These are phyloP conservation scores for Teunomyces aglyptinius DNA, from an alignment of 805 yeast genomes.

Conservation along the genomic window DNA sequence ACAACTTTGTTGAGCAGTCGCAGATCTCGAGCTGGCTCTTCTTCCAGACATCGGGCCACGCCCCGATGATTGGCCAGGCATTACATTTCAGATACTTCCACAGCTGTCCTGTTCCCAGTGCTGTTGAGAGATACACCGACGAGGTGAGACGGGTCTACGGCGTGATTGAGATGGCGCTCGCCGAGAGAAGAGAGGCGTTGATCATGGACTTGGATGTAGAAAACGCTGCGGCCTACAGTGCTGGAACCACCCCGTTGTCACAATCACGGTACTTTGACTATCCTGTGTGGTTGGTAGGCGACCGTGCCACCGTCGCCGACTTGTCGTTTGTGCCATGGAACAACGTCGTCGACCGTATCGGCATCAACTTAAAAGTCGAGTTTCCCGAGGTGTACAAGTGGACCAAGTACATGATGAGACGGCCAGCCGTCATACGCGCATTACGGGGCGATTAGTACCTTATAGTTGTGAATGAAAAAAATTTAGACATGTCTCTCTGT, in stretches of 20 bases:
- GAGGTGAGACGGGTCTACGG: conserved; percentile 93
- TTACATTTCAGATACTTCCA: conserved; percentile 91
- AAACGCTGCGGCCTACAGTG: conserved; percentile 81
- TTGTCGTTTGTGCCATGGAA: conserved; percentile 95
- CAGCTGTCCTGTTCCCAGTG: conserved; percentile 78
- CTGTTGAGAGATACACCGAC: conserved; percentile 85
- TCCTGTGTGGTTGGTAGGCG: conserved; percentile 95
- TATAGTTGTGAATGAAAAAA: no score
- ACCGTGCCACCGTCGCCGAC: conserved; percentile 78
- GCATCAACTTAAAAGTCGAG: conserved; percentile 81
- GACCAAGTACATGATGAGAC: conserved; percentile 93
- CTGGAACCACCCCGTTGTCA: conserved; percentile 84
- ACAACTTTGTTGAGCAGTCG: conserved; percentile 72
- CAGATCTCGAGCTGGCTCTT: conserved; percentile 87
- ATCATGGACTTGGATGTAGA: conserved; percentile 87
- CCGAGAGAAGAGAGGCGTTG: conserved; percentile 86
- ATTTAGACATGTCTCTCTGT: not conserved
- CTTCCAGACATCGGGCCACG: conserved; percentile 95
- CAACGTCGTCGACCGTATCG: conserved; percentile 89
- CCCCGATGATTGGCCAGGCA: conserved; percentile 99
- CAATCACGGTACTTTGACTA: conserved; percentile 86
- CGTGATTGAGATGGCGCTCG: conserved; percentile 91
- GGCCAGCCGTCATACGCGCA: conserved; percentile 89
- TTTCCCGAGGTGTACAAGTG: conserved; percentile 95
- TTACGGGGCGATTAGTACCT: conserved; percentile 58